Base-by-base conservation (phyloP, 169 alveolate genomes). In the Cardiosporidium cionae region DNA sequence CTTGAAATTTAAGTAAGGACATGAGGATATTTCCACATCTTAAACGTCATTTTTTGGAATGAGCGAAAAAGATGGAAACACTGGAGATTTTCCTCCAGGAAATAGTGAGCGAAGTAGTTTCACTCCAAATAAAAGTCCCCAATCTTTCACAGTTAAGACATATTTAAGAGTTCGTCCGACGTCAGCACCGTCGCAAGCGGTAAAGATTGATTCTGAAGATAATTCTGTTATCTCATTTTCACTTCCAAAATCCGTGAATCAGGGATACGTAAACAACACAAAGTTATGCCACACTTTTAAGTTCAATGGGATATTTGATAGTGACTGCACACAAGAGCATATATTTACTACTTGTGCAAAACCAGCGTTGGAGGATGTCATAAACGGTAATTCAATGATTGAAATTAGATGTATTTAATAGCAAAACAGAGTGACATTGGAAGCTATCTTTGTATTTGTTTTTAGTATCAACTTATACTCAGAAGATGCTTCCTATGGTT, bases 271-370 rank as follows among this genome's bases (percentile, higher is more conserved):
- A 9, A 83, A 87, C 76, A 89, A 86, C 65, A 68, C 81, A 36
- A 80, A 82, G 23, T 82, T 79, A 53, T 80, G 76, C 63, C 84
- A 74, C 71, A 68, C 64, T 28, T 93, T 88, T 75, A 70, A 65
- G 33, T 93, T 88, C 70, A 93, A 89, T 68, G 87, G 85, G 32
- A 83, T 90, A 6, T 86, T 87, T 63, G 86, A 79, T 36, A 80
- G 82, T 69, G 67, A 80, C 9, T 76, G 94, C 7, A 77, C 83
- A 16, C 89, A 93, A 75, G 95, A 91, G 53, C 84, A 85, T 58
- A 89, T 93, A 23, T 93, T 93, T 72, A 80, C 85, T 32, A 83
- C 72, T 28, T 89, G 88, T 16, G 97, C 95, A 5, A 33, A 44
- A 3, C 80, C 84, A 9, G 76, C 72, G 16, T 53, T 78, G 28